Evolutionary conservation across 805 yeast species (phyloP), one percentile per base, ranked within the genome.

Genomic region (Candida parachauliodes): DNA sequence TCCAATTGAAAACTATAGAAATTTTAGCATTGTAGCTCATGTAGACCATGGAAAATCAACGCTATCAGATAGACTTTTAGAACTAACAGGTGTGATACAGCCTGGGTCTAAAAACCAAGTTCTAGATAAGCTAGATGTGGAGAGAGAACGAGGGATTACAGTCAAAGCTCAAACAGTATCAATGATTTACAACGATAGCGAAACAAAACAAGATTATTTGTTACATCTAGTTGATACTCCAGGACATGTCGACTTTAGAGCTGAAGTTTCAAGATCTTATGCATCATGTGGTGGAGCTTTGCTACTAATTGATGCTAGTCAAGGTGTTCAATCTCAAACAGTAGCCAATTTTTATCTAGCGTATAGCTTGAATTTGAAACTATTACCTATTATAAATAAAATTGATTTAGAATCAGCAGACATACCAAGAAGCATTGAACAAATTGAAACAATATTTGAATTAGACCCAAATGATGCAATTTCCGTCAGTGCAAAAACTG

Each of bases 271-370:
- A 3, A 65, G 98, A 48, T 86, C 96, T 6, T 89, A 89, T 60
- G 97, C 97, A 2, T 85, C 96, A 0, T 93, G 97, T 66, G 95
- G 89, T 25, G 98, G 98, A 10, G 97, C 97, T 0, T 62, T 91
- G 28, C 59, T 91, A 28, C 60, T 91, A 16, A 95, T 91, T 2
- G 98, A 93, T 66, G 98, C 98, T 1, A 74, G 91, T 2, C 97
- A 93, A 54, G 98, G 98, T 36, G 88, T 91, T 3, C 97, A 88
- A 58, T 98, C 98, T 0, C 98, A 91, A 58, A 93, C 98, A 0
- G 97, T 91, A n/a, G 97, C 98, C 17, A 91, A 93, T 58, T 91
- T 86, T 61, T 87, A 83, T 52, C 68, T 91, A 39, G 98, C 98
- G 0, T 83, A 84, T 54, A 82, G 91, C 40, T 74, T 88, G 79